Percentiles rank a stretch among this genome's conserved stretches.
Evolutionary conservation across 1,284 basidiomycete species (phyloP).

Genomic region (Chalciporus sp.): DNA sequence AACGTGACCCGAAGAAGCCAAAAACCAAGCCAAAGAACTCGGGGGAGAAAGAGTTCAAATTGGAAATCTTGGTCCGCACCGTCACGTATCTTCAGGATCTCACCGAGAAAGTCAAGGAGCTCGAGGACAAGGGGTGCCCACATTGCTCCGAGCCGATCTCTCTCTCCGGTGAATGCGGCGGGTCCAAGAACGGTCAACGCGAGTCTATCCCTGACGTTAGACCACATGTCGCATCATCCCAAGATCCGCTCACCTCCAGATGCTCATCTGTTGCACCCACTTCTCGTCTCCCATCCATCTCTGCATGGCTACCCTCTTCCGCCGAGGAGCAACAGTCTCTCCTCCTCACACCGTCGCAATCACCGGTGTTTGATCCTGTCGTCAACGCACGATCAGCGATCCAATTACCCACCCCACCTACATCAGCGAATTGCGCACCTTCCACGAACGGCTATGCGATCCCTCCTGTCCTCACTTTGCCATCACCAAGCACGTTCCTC

Average conservation of each 20-base stretch:
- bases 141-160: constrained; percentile 33
- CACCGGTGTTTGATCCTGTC: constrained; percentile 16
- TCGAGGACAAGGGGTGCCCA: constrained; percentile 44
- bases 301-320: constrained; percentile 46
- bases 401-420: constrained; percentile 51
- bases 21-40: constrained; percentile 43
- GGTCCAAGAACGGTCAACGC: background rate
- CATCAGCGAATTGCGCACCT: constrained; percentile 40
- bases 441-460: constrained; percentile 22
- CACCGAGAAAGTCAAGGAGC: constrained; percentile 47
- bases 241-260: constrained; percentile 1
- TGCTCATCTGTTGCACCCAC: constrained; percentile 14
- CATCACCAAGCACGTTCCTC: constrained; percentile 34
- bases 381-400: background rate
- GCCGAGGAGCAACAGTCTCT: constrained; percentile 36
- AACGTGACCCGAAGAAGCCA: constrained; percentile 25
- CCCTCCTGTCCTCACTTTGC: constrained; percentile 42
- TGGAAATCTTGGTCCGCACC: constrained; percentile 76
- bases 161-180: background rate
- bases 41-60: constrained; percentile 77
- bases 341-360: constrained; percentile 29
- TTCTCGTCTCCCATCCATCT: constrained; percentile 49
- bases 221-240: constrained; percentile 1
- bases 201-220: constrained; percentile 2
- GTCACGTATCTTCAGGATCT: constrained; percentile 71